These are phyloP conservation scores for Crithidia thermophila DNA, from an alignment of 208 protist genomes.

Conservation along the genomic window DNA sequence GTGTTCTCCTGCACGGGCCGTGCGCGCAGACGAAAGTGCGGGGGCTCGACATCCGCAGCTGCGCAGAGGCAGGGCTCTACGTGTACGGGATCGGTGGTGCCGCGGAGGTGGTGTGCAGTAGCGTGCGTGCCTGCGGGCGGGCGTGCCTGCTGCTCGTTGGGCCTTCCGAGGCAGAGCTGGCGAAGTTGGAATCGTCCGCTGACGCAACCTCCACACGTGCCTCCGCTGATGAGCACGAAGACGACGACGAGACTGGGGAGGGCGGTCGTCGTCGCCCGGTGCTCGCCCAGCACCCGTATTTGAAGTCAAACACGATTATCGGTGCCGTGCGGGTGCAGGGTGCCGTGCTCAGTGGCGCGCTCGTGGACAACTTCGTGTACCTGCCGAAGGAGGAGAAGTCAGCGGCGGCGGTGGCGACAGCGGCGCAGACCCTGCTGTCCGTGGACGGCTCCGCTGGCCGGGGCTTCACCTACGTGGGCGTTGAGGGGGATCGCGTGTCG, in stretches of 20 bases:
- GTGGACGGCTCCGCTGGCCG: constrained; percentile 16
- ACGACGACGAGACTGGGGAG: constrained; percentile 10
- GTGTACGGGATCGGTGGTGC: constrained; percentile 50
- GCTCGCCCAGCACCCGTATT: constrained; percentile 57
- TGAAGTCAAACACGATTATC: constrained; percentile 57
- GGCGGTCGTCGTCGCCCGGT: constrained; percentile 20
- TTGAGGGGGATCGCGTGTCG: constrained; percentile 38
- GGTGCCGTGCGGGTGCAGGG: constrained; percentile 74
- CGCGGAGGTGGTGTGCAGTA: constrained; percentile 44
- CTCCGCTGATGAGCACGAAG: constrained; percentile 59
- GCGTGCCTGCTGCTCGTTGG: constrained; percentile 71
- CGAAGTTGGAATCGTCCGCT: constrained; percentile 24
- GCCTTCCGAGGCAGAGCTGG: constrained; percentile 39
- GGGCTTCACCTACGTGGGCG: constrained; percentile 39
- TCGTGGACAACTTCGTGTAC: constrained; percentile 82
- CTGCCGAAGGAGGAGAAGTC: constrained; percentile 31
- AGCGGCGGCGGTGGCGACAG: constrained; percentile 7
- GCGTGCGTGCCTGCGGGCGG: constrained; percentile 51
- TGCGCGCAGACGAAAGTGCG: constrained; percentile 44
- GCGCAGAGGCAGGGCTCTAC: constrained; percentile 65
- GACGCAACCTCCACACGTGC: constrained; percentile 47
- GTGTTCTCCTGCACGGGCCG: constrained; percentile 54
- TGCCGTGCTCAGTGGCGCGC: constrained; percentile 56
- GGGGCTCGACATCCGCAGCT: constrained; percentile 51
- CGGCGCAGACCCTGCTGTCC: constrained; percentile 21